Base-by-base conservation (phyloP, 1,139 yeast genomes). In the Hyphopichia burtonii region DNA sequence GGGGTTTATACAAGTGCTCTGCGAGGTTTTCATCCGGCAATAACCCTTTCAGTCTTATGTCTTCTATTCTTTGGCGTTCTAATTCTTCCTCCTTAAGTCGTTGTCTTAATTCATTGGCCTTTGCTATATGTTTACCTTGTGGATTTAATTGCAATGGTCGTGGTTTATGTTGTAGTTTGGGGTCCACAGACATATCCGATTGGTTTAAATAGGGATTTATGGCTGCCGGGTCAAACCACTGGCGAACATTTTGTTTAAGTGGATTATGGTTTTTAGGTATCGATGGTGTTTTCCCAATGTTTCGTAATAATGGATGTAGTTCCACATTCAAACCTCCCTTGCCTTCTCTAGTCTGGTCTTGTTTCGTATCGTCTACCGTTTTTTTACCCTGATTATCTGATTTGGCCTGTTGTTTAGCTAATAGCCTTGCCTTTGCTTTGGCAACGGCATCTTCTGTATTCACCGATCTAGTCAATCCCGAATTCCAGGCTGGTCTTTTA, bases 201-300 rank as follows among this genome's bases (percentile, higher is more conserved):
- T 73, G 80, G 47, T 78, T 76, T 32, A 83, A 63, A 54, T 85
- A 86, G 1, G 93, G 93, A 53, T 86, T 86, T 27, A 78, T 61
- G 4, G 71, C 51, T 1, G 59, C 42, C 3, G 68, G 60, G 41
- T 66, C 71, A 50, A 71, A 74, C 41, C 74, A 68, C 40, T 61
- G 48, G 37, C 71, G 53, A 15, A 57, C 61, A 25, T 57, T 57
- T 38, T 55, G 61, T 38, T 60, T 58, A 25, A 65, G 47, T 0
- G 72, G 73, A 43, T 65, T 64, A 41, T 54, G 60, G 40, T 52
- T 48, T 27, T 55, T 53, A 12, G 66, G 60, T 3, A 63, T 44
- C 20, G 53, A 41, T 7, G 66, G 65, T 2, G 61, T 44, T 5
- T 56, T 44, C 1, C 55, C 66, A 37, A 61, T 64, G 30, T 56